Evolutionary conservation across 768 basidiomycete genomes (phyloP).

Genomic region (Collybia sp.): DNA sequence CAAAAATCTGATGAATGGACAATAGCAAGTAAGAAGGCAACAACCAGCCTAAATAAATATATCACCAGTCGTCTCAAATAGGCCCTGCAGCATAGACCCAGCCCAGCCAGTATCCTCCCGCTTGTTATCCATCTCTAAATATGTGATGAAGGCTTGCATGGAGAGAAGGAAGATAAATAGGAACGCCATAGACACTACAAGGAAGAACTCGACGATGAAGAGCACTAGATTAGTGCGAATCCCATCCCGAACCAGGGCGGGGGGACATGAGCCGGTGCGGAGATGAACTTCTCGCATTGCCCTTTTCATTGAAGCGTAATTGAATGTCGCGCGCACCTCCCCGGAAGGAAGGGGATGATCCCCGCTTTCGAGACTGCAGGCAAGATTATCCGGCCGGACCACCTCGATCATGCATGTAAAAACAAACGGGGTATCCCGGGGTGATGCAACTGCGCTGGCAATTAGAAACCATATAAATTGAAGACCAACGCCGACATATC

Average conservation of each 20-base stretch:
- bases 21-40: neutral
- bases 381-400: slow-evolving; percentile 73
- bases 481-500: too few relatives aligned
- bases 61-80: slow-evolving; percentile 24
- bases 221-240: slow-evolving; percentile 46
- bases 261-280: slow-evolving; percentile 51
- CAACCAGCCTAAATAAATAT: slow-evolving; percentile 27
- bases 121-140: slow-evolving; percentile 59
- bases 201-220: slow-evolving; percentile 35
- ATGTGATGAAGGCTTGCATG: slow-evolving; percentile 52
- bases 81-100: slow-evolving; percentile 55
- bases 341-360: slow-evolving; percentile 81
- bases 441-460: too few relatives aligned
- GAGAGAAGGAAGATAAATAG: slow-evolving; percentile 66
- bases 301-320: slow-evolving; percentile 62
- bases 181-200: slow-evolving; percentile 53
- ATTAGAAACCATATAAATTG: too few relatives aligned
- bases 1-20: neutral
- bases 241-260: slow-evolving; percentile 58
- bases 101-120: slow-evolving; percentile 63
- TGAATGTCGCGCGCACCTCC: slow-evolving; percentile 60
- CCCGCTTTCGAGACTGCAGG: slow-evolving; percentile 75
- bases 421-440: too few relatives aligned
- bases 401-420: slow-evolving; percentile 79
- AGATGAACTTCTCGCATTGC: slow-evolving; percentile 48